phyloP scores from a whole-genome alignment of 2,329 filamentous ascomycete genomes.

The Simplicillium sp. region DNA sequence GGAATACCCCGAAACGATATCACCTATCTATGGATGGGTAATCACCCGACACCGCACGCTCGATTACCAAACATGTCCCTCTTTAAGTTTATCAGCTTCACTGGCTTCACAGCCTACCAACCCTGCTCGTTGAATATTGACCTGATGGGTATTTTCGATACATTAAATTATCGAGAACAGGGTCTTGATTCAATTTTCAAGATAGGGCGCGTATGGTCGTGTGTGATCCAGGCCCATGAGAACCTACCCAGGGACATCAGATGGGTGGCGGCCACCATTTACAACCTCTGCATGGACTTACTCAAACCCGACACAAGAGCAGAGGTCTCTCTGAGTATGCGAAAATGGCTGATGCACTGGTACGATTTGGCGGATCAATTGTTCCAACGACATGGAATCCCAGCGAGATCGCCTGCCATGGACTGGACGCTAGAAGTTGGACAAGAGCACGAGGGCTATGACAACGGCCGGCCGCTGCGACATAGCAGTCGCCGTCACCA shows the following conservation, averaged over 20 bases:
- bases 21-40: slow-evolving; percentile 13
- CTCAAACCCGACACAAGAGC: slow-evolving; percentile 11
- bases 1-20: slow-evolving; percentile 14
- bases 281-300: slow-evolving; percentile 19
- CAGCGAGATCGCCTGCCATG: slow-evolving; percentile 8
- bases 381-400: slow-evolving; percentile 10
- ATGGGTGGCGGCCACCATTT: slow-evolving; percentile 20
- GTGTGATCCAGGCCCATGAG: slow-evolving; percentile 13
- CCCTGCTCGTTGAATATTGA: slow-evolving; percentile 16
- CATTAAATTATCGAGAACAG: slow-evolving; percentile 12
- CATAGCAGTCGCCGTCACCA: neutral
- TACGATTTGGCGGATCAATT: slow-evolving; percentile 16
- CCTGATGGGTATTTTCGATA: slow-evolving; percentile 11
- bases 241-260: slow-evolving; percentile 18
- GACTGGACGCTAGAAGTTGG: slow-evolving; percentile 15
- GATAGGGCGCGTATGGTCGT: slow-evolving; percentile 20
- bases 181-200: slow-evolving; percentile 15
- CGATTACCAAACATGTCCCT: slow-evolving; percentile 13
- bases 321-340: slow-evolving; percentile 12
- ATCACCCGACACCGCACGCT: slow-evolving; percentile 13
- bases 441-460: no score
- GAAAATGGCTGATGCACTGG: slow-evolving; percentile 19
- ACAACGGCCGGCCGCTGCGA: neutral
- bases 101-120: slow-evolving; percentile 16
- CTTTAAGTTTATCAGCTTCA: slow-evolving; percentile 16